Base-by-base conservation (phyloP, 225 moss, liverwort and hornwort genomes). In the Sphagnum tenellum region DNA sequence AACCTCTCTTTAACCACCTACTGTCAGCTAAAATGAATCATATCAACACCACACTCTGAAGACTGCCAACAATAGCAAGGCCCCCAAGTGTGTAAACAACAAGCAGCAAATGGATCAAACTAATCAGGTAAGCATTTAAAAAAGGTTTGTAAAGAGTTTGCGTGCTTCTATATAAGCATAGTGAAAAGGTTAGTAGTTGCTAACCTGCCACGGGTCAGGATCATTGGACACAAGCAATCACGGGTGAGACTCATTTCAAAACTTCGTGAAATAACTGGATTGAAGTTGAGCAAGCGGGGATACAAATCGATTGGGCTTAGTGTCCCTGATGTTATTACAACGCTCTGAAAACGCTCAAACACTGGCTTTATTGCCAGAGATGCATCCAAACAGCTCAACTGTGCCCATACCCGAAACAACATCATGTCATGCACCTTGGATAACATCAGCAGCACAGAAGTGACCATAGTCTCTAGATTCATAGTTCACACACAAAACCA, bases 361-460 rank as follows among this genome's bases (percentile, higher is more conserved):
- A 98, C 98, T 56, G 98, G 98, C 74, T 88, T 93, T 75, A 98
- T 98, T 68, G 93, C 98, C 63, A 98, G 81, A n/a, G 98, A 98
- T 73, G 98, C 88, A 86, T 98, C 98, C 75, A 98, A 80, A 78
- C 98, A 98, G 76, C 93, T 93, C 12, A 98, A 77, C 98, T 98
- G 89, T 78, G 75, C 12, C 13, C 13, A 48, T 9, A 7, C 49
- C 70, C 62, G 44, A 56, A 66, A 7, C 44, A 61, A 54, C 12
- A 48, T 6, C 1, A 48, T 29, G 29, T 29, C 29, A 29, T 29
- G 29, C 29, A 29, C 29, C 29, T 29, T 29, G 29, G 1, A 29
- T 29, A 29, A 29, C 29, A 29, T 29, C 29, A 29, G 29, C 29
- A 29, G 29, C 29, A 29, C 29, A 0, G 29, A 29, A 29, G 29